These are phyloP conservation scores for Acorus gramineus DNA, from an alignment of 106 monocot species.

Conservation along the genomic window DNA sequence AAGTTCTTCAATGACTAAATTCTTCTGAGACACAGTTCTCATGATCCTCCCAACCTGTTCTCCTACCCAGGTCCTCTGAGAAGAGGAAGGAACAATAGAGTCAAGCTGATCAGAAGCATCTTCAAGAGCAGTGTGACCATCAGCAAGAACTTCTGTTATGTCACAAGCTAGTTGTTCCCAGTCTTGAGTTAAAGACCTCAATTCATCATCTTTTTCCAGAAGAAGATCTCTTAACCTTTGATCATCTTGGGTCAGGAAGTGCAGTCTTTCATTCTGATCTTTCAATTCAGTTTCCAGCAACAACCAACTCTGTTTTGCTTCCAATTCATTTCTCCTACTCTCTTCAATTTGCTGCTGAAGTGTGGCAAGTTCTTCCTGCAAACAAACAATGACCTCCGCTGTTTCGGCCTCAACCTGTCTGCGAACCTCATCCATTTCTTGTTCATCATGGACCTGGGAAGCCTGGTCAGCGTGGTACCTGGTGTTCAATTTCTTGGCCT, in stretches of 20 bases:
- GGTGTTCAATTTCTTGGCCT: conserved; percentile 35
- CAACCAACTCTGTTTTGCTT: conserved; percentile 23
- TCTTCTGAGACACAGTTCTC: conserved; percentile 49
- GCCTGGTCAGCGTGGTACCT: conserved; percentile 38
- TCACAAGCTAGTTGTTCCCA: conserved; percentile 54
- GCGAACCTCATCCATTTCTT: conserved; percentile 74
- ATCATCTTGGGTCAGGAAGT: conserved; percentile 34
- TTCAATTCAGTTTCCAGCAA: conserved; percentile 39
- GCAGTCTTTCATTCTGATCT: conserved; percentile 29
- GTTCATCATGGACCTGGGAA: conserved; percentile 34
- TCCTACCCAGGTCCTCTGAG: conserved; percentile 36
- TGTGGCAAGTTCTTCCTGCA: conserved; percentile 62
- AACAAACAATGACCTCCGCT: conserved; percentile 79
- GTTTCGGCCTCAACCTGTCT: conserved; percentile 83
- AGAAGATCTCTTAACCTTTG: conserved; percentile 27
- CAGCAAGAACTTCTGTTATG: conserved; percentile 49
- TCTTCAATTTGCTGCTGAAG: conserved; percentile 42
- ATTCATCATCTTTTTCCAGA: conserved; percentile 44
- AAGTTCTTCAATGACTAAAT: conserved; percentile 71
- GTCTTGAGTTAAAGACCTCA: conserved; percentile 27
- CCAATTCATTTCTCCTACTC: conserved; percentile 35
- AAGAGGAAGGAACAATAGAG: conserved; percentile 31
- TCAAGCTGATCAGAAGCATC: conserved; percentile 46
- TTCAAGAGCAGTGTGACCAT: conserved; percentile 56
- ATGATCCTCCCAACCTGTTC: conserved; percentile 46